Percentiles rank a stretch among this genome's conserved stretches.
These are phyloP conservation scores for Colletotrichum australisinense DNA, from an alignment of 2,329 filamentous ascomycete species.

Conservation along the genomic window DNA sequence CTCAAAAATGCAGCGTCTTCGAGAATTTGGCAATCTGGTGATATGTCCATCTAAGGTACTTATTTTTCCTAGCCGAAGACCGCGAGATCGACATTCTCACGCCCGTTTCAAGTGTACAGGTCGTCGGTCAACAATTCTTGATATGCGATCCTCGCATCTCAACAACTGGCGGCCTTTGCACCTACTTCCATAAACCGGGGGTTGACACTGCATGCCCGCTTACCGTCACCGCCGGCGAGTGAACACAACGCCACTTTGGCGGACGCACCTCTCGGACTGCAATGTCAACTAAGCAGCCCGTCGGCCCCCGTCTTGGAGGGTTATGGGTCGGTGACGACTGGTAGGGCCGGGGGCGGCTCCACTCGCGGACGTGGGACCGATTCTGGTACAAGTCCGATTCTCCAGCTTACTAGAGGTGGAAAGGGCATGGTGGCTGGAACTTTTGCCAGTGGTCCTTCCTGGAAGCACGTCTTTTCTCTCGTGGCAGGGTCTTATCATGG, in stretches of 20 bases:
- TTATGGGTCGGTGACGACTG: too few species aligned
- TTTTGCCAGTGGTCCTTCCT: too few species aligned
- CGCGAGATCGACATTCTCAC: not conserved
- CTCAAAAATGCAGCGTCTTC: rapidly evolving
- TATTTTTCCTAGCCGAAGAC: not conserved
- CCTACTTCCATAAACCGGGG: not conserved
- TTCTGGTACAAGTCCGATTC: not conserved
- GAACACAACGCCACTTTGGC: too few species aligned
- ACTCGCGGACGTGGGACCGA: not conserved
- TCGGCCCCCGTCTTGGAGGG: not conserved
- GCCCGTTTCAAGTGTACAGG: not conserved
- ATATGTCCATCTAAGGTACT: not conserved
- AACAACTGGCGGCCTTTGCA: not conserved
- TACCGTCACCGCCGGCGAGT: not conserved
- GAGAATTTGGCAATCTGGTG: rapidly evolving
- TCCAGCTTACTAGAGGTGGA: not conserved
- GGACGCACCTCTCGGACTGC: not conserved
- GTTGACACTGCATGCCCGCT: not conserved
- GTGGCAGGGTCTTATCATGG: not conserved
- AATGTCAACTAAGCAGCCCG: not conserved
- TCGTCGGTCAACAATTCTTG: not conserved
- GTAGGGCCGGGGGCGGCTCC: not conserved
- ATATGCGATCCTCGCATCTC: too few species aligned
- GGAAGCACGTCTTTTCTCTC: not conserved
- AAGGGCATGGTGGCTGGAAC: not conserved